Base-by-base conservation (phyloP, 1,139 yeast genomes). In the Scheffersomyces titani region DNA sequence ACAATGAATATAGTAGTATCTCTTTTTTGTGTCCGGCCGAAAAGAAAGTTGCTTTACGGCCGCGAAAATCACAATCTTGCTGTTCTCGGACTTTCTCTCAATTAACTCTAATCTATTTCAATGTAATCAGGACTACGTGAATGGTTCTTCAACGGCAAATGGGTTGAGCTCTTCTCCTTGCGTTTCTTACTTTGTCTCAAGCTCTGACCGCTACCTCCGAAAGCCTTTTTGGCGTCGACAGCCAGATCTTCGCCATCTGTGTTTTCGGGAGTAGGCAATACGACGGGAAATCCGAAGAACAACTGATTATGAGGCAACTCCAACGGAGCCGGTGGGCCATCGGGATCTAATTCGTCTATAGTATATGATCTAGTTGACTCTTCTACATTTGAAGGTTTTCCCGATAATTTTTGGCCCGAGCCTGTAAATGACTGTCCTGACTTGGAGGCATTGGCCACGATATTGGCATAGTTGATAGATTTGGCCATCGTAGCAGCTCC, bases 281-380 rank as follows among this genome's bases (percentile, higher is more conserved):
- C 83, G 4, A 90, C 85, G 0, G 98, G 98, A 70, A 88, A 94
- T 0, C 99, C 99, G 71, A 96, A 93, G 70, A 94, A 94, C 19
- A 94, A 78, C 69, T 92, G 96, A 40, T 97, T 97, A 47, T 82
- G 88, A 0, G 97, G 97, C 51, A 94, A 76, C 18, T 79, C 74
- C 55, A 94, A 75, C 16, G 96, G 90, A 1, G 86, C 89, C 1
- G 96, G 90, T 3, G 88, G 85, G 0, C 87, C 89, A 56, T 78
- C 72, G 6, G 80, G 76, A 62, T 81, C 84, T 57, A 81, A 70
- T 54, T 78, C 81, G 50, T 75, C 80, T 40, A 77, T 71, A 48
- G 67, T 67, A 46, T 65, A 60, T 57, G 50, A 59, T 59, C 61
- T 65, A 36, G 59, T 60, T 30, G 49, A 52, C 51, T 57, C 58